These are phyloP conservation scores for Trametes cubensis DNA, from an alignment of 768 basidiomycete species.

Conservation along the genomic window DNA sequence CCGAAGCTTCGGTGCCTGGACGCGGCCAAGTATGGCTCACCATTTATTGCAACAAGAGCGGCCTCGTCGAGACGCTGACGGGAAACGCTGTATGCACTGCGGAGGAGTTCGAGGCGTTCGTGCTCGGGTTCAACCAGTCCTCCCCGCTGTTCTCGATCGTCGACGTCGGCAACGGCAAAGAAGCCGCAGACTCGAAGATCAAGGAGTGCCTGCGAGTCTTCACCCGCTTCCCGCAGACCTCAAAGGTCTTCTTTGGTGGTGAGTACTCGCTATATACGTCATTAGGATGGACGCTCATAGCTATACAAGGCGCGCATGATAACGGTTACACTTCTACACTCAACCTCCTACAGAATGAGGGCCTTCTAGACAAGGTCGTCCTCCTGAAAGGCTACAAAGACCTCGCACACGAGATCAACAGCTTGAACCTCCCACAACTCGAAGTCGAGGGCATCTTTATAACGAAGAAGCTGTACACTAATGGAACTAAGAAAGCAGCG, in stretches of 20 bases:
- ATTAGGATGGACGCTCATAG: not conserved
- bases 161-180: constrained; percentile 47
- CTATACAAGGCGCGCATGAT: constrained; percentile 39
- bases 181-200: constrained; percentile 47
- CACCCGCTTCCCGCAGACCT: constrained; percentile 48
- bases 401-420: constrained; percentile 39
- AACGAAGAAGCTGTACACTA: constrained; percentile 33
- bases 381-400: constrained; percentile 44
- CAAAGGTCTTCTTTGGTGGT: constrained; percentile 44
- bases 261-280: not conserved
- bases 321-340: constrained; percentile 46
- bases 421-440: constrained; percentile 35
- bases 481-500: constrained; percentile 18
- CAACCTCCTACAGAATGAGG: constrained; percentile 41
- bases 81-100: constrained; percentile 35
- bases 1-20: constrained; percentile 25
- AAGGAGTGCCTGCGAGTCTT: constrained; percentile 61
- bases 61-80: constrained; percentile 37
- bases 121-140: constrained; percentile 44
- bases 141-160: constrained; percentile 45
- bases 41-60: constrained; percentile 42
- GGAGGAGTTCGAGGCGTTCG: constrained; percentile 41
- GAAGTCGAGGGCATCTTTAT: constrained; percentile 43
- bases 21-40: constrained; percentile 42
- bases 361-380: constrained; percentile 41